Base-by-base conservation (phyloP, 805 yeast genomes). In the baker's yeast (Saccharomyces cerevisiae) region DNA sequence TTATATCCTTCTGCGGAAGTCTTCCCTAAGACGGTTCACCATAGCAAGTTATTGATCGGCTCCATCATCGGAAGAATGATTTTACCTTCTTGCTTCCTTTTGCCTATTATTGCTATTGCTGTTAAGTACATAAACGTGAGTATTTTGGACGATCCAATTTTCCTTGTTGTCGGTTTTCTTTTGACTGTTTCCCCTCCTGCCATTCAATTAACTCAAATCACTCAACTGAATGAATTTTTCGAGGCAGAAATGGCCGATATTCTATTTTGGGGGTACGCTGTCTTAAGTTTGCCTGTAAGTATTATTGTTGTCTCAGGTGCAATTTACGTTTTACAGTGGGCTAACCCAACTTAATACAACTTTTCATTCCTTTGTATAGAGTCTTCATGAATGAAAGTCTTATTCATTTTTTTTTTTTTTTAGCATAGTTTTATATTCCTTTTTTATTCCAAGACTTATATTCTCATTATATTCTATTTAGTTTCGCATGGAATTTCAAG, bases 211-310 rank as follows among this genome's bases (percentile, higher is more conserved):
- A 84, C 90, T 26, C 95, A 87, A 66, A 87, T 87, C 57, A 85
- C 89, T 53, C 92, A 85, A 64, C 73, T 87, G 61, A 87, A 87
- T 66, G 84, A 82, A 60, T 75, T 86, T 48, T 87, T 80, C 68
- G 91, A 87, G 65, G 83, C 80, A 63, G 95, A 87, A 68, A 87
- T 87, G 92, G 84, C 88, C 0, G 89, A 89, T 29, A 86, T 87
- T 17, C 72, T 87, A 58, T 87, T 87, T 59, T 87, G 91, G 87
- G 92, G 94, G 4, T 87, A 87, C 61, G 92, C 81, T 17, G 77
- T 87, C 1, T 70, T 87, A 59, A 85, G 91, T 14, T 73, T 87
- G 53, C 95, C 95, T 0, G 83, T 87, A 3, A 85, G 92, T 29
- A 87, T 87, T 32, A 70, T 79, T 46, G 83, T 85, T 53, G 92